Conservation (phyloP, 805 yeast species). For the Metschnikowia matae region DNA sequence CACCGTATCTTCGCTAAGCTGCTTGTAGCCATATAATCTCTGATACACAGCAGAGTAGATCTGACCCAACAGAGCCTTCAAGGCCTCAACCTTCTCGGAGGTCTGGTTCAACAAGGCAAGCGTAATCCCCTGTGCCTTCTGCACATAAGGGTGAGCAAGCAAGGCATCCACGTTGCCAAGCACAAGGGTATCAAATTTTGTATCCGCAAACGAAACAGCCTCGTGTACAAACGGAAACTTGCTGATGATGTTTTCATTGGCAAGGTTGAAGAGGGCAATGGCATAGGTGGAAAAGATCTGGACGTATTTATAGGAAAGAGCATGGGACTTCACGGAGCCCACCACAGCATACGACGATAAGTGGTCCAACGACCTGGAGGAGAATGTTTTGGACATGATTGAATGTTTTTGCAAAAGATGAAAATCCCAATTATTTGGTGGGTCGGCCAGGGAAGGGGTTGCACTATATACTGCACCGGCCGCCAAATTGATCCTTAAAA, state of each 20-base stretch:
- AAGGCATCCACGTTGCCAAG: conserved; percentile 22
- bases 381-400: conserved; percentile 22
- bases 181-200: conserved; percentile 21
- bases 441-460: not conserved
- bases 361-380: conserved; percentile 33
- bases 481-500: not conserved
- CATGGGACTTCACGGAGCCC: conserved; percentile 17
- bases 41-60: conserved; percentile 6
- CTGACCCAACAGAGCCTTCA: conserved; percentile 8
- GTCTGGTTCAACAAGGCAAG: conserved; percentile 9
- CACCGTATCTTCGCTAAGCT: conserved; percentile 14
- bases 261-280: conserved; percentile 19
- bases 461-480: conserved; percentile 1
- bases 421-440: not conserved
- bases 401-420: not conserved
- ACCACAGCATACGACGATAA: conserved; percentile 31
- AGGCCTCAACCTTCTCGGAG: conserved; percentile 6
- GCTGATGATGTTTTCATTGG: conserved; percentile 23
- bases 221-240: conserved; percentile 18
- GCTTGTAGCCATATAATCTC: conserved; percentile 9
- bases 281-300: conserved; percentile 23
- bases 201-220: conserved; percentile 21
- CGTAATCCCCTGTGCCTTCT: conserved; percentile 7
- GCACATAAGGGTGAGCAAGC: conserved; percentile 11
- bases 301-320: conserved; percentile 25